A percentile compares a stretch with the other conserved stretches of the same genome.
Conservation (phyloP, 169 alveolate species). For the Toxoplasma gondii region DNA sequence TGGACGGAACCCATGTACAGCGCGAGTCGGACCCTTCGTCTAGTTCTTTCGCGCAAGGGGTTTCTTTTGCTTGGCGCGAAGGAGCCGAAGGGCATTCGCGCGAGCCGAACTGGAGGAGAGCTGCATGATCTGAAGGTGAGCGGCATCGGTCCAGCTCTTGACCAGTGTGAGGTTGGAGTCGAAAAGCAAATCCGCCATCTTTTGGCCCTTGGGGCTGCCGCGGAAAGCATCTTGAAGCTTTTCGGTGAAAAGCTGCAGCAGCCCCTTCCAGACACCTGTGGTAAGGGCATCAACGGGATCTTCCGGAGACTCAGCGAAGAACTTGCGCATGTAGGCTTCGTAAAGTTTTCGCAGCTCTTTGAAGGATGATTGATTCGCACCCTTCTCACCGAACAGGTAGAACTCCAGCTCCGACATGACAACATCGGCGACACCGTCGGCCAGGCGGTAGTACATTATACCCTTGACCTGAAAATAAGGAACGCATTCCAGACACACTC, state of each 20-base stretch:
- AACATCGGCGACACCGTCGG: conserved; percentile 1
- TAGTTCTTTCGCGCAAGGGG: too few relatives aligned
- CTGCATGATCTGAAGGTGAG: not conserved
- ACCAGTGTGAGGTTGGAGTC: not conserved
- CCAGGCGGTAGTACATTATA: not conserved
- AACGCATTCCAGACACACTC: too few relatives aligned
- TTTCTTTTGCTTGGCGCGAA: not conserved
- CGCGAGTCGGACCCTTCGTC: too few relatives aligned
- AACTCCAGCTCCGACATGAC: not conserved
- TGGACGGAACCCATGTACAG: too few relatives aligned
- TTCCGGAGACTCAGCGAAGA: not conserved
- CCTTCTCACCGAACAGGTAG: not conserved
- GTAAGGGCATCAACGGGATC: not conserved
- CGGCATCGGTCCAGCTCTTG: not conserved
- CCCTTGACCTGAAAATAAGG: not conserved
- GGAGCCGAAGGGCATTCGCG: not conserved
- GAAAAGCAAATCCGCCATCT: not conserved
- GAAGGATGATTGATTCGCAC: conserved; percentile 13
- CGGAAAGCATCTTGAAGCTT: not conserved
- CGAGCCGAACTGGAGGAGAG: not conserved
- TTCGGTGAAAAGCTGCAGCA: not conserved
- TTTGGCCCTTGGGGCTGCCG: not conserved
- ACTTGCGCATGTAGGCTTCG: not conserved
- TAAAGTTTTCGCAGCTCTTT: not conserved
- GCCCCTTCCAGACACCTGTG: conserved; percentile 20